phyloP scores from a whole-genome alignment of 805 yeast genomes.

The Wickerhamomyces hampshirensis region DNA sequence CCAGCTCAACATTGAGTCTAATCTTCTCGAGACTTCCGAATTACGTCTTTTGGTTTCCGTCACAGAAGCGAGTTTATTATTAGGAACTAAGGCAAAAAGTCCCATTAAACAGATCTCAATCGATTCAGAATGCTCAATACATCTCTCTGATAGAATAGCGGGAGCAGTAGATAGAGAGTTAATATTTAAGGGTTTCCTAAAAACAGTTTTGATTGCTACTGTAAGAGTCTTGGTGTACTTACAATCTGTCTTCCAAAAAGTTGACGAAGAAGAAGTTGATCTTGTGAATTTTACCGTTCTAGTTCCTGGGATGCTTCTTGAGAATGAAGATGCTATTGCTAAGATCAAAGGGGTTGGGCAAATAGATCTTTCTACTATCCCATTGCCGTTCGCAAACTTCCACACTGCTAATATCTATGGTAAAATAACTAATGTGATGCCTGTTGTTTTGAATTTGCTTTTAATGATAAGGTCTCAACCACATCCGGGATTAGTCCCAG shows the following conservation, averaged over 20 bases:
- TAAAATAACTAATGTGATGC: neutral
- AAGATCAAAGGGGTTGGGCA: neutral
- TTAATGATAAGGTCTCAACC: neutral
- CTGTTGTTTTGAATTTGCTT: neutral
- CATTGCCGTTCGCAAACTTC: slow-evolving; percentile 16
- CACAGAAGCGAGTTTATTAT: slow-evolving; percentile 12
- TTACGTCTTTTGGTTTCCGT: slow-evolving; percentile 7
- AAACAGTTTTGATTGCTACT: slow-evolving; percentile 1
- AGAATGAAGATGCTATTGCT: neutral
- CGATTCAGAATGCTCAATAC: slow-evolving; percentile 4
- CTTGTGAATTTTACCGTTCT: neutral
- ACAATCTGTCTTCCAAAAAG: neutral
- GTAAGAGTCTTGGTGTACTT: neutral
- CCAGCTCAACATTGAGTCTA: neutral
- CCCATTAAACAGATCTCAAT: slow-evolving; percentile 4
- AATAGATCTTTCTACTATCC: slow-evolving; percentile 11
- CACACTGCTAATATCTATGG: slow-evolving; percentile 6
- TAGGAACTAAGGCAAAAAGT: slow-evolving; percentile 4
- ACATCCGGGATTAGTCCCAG: neutral
- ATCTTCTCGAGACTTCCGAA: too few species aligned
- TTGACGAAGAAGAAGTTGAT: neutral
- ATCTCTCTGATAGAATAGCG: slow-evolving; percentile 7
- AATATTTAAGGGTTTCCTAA: slow-evolving; percentile 7
- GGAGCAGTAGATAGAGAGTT: slow-evolving; percentile 14
- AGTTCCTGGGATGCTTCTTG: neutral